Percentiles rank a stretch among this genome's conserved stretches.
phyloP scores from a whole-genome alignment of 2,329 filamentous ascomycete genomes.

The Exophiala phaeomuriformis region DNA sequence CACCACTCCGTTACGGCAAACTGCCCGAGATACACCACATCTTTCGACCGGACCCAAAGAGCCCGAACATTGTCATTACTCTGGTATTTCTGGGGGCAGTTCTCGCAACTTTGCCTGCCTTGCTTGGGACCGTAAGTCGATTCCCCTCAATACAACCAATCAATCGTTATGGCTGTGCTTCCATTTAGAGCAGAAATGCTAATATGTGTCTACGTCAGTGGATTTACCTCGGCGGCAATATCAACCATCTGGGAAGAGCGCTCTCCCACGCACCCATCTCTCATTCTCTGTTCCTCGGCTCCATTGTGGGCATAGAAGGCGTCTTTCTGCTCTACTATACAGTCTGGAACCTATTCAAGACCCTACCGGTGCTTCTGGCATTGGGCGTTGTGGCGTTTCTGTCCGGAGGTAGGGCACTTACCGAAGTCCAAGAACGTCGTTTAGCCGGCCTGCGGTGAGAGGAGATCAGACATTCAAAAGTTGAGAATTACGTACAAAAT shows the following conservation, averaged over 20 bases:
- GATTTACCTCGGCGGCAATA: constrained; percentile 73
- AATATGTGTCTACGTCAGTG: constrained; percentile 50
- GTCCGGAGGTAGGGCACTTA: constrained; percentile 81
- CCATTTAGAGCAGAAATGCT: constrained; percentile 7
- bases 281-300: constrained; percentile 78
- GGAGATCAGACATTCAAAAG: background rate
- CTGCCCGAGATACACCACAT: constrained; percentile 81
- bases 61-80: constrained; percentile 71
- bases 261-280: constrained; percentile 69
- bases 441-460: constrained; percentile 59
- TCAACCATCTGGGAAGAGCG: constrained; percentile 68
- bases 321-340: constrained; percentile 95
- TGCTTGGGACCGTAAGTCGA: constrained; percentile 60
- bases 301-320: constrained; percentile 77
- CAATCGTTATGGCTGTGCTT: background rate
- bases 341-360: constrained; percentile 85
- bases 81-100: constrained; percentile 69
- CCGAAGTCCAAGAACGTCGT: constrained; percentile 84
- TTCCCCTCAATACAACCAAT: constrained; percentile 8
- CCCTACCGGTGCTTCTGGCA: constrained; percentile 62
- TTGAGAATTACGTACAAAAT: background rate
- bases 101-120: constrained; percentile 61
- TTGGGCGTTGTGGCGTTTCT: constrained; percentile 68
- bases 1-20: constrained; percentile 75
- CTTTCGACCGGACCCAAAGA: constrained; percentile 73